Conservation (phyloP, 768 basidiomycete genomes). For the Tylopilus sp. region DNA sequence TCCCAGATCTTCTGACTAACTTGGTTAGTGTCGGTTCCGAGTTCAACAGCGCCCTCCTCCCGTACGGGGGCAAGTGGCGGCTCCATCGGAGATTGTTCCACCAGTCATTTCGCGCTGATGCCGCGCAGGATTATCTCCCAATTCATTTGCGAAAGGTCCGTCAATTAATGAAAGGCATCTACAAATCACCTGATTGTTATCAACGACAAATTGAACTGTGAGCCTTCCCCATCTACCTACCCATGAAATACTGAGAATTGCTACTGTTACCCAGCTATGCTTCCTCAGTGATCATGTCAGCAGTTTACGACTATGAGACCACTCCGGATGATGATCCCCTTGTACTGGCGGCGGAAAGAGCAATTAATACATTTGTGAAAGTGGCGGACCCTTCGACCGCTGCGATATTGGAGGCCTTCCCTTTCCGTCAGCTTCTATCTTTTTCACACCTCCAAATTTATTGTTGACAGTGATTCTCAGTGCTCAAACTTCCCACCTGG, state of each 20-base stretch:
- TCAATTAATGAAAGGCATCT: conserved; percentile 20
- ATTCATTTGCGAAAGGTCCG: conserved; percentile 28
- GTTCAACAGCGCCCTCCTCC: conserved; percentile 31
- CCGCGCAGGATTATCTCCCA: conserved; percentile 23
- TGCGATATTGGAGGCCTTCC: conserved; percentile 30
- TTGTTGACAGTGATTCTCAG: conserved; percentile 19
- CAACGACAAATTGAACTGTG: conserved; percentile 31
- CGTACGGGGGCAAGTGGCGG: conserved; percentile 30
- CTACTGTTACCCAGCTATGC: conserved; percentile 24
- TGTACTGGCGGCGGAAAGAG: conserved; percentile 28
- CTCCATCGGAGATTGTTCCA: conserved; percentile 33
- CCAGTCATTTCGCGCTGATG: conserved; percentile 30
- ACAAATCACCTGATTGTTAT: conserved; percentile 25
- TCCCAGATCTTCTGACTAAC: neutral
- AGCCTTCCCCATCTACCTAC: conserved; percentile 8
- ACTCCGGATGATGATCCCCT: conserved; percentile 26
- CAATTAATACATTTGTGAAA: conserved; percentile 25
- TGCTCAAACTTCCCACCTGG: conserved; percentile 32
- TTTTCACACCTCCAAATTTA: neutral
- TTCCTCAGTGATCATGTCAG: conserved; percentile 32
- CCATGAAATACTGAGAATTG: conserved; percentile 2
- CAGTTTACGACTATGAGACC: conserved; percentile 33
- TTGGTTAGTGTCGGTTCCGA: conserved; percentile 25
- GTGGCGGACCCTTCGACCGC: conserved; percentile 25
- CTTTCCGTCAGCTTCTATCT: conserved; percentile 27